Base-by-base conservation (phyloP, 2,329 filamentous ascomycete species). In the Chrysoporthe cubensis region DNA sequence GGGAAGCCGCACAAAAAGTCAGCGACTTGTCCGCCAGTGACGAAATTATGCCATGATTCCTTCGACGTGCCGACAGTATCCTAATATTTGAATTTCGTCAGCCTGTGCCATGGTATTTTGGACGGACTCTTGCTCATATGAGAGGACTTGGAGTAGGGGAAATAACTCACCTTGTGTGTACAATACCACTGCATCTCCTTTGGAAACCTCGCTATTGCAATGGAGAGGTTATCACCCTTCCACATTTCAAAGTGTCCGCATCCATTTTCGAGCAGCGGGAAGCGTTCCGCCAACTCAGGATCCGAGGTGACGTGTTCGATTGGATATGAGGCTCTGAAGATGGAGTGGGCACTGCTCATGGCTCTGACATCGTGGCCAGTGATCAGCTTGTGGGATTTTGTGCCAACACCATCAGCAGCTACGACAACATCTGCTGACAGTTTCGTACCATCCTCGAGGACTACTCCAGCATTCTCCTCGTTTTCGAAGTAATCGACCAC, bases 181-280 rank as follows among this genome's bases (percentile, higher is more conserved):
- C 66, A 54, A 37, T 50, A 50, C 66, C 66, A 68, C 32, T 68
- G 57, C 1, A 68, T 62, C 6, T 34, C 34, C 18, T 48, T 62
- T 3, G 44, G 32, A 16, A 14, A 4, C 8, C 79, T 73, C 85
- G 85, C 67, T 85, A 80, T 1, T 80, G 82, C n/a, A 82, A 85
- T 7, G 81, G 82, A 43, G 86, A 80, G 73, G 83, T 66, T 50
- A 9, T 68, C 14, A 1, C 50, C 52, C 83, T 72, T 85, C 83
- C 43, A 85, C 80, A 70, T 86, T 83, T 11, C 81, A 81, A 4
- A 83, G 83, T 56, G 85, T 78, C 81, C 83, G 86, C 16, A 81
- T 81, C 42, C 82, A 70, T 87, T 84, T 18, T 84, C 83, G 52
- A 85, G 69, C 8, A 65, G 75, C 3, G 83, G 80, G 3, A 85